Percentiles rank a stretch among this genome's conserved stretches.
These are phyloP conservation scores for Verticillium nonalfalfae DNA, from an alignment of 2,329 filamentous ascomycete species.

Conservation along the genomic window DNA sequence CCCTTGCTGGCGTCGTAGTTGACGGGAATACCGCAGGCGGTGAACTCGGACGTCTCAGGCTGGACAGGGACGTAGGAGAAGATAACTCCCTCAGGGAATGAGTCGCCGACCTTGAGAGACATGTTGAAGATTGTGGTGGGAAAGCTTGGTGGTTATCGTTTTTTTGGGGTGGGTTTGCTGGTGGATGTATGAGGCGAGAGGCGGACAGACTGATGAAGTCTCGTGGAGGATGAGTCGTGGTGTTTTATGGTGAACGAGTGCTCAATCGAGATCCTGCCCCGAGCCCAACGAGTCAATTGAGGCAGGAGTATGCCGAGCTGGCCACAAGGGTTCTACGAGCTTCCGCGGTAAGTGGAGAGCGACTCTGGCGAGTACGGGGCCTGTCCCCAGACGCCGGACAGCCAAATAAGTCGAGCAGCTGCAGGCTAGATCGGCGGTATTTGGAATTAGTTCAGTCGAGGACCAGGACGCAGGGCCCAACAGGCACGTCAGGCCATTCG, in stretches of 20 bases:
- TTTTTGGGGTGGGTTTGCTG: background rate
- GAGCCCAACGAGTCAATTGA: background rate
- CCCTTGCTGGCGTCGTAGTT: conserved; percentile 74
- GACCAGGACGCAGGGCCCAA: background rate
- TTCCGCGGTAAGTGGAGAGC: background rate
- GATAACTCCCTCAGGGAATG: conserved; percentile 72
- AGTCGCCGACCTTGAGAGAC: conserved; percentile 73
- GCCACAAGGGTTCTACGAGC: background rate
- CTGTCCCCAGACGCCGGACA: background rate
- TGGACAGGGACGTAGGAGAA: conserved; percentile 83
- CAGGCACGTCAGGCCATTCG: background rate
- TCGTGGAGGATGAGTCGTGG: background rate
- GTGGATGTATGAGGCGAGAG: background rate
- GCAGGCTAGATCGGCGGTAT: background rate
- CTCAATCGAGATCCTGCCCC: background rate
- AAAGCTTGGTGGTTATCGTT: no score
- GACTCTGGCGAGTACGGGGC: background rate
- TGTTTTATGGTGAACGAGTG: background rate
- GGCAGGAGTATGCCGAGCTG: background rate
- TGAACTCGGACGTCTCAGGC: conserved; percentile 61
- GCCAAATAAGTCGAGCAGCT: background rate
- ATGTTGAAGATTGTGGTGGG: conserved; percentile 24
- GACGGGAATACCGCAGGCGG: conserved; percentile 70
- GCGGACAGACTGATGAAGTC: background rate
- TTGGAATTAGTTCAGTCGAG: background rate